These are phyloP conservation scores for Thermomyces lanuginosus DNA, from an alignment of 2,329 filamentous ascomycete genomes.

Conservation along the genomic window DNA sequence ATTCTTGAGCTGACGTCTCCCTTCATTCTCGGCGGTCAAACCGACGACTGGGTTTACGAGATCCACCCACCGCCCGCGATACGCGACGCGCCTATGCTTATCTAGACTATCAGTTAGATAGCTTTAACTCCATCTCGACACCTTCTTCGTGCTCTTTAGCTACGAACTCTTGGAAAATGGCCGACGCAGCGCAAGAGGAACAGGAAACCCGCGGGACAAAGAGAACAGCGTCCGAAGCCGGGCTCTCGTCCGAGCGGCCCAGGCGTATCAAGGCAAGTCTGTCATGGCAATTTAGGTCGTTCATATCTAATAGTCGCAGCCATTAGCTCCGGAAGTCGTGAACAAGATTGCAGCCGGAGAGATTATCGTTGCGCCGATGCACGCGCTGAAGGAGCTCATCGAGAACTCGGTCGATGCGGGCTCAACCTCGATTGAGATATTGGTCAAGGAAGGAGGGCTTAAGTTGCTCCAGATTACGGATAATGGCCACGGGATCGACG, in stretches of 20 bases:
- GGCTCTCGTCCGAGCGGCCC: slow-evolving; percentile 24
- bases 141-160: background rate
- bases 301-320: slow-evolving; percentile 34
- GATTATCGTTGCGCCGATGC: slow-evolving; percentile 92
- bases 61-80: too few species aligned
- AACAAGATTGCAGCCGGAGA: slow-evolving; percentile 98
- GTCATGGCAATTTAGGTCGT: slow-evolving; percentile 1
- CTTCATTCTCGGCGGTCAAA: too few species aligned
- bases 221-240: slow-evolving; percentile 32
- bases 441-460: slow-evolving; percentile 87
- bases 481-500: slow-evolving; percentile 89
- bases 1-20: too few species aligned
- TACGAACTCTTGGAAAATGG: too few species aligned
- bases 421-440: slow-evolving; percentile 72
- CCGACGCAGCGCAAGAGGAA: slow-evolving; percentile 31
- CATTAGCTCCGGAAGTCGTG: slow-evolving; percentile 79
- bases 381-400: slow-evolving; percentile 89
- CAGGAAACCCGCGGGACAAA: slow-evolving; percentile 29
- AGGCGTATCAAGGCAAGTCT: slow-evolving; percentile 31
- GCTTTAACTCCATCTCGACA: too few species aligned
- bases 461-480: slow-evolving; percentile 95
- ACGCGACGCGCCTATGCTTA: too few species aligned
- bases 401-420: slow-evolving; percentile 98
- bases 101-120: too few species aligned
- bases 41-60: too few species aligned